Conservation (phyloP, 2,329 filamentous ascomycete genomes). For the Calonectria pseudoturangicola region DNA sequence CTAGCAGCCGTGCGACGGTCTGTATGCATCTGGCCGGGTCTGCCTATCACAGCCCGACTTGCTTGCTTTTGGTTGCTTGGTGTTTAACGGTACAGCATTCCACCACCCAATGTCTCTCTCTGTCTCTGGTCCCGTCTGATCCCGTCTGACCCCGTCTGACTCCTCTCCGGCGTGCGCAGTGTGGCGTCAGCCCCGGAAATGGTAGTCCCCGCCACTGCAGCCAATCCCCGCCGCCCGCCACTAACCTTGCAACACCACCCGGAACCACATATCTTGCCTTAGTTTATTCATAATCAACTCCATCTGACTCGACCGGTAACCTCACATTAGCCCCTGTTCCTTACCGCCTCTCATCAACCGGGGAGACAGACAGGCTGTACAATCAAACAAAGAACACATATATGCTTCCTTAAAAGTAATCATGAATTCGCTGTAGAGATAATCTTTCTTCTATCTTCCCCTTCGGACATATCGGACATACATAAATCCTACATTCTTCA, state of each 20-base stretch:
- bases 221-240: slow-evolving; percentile 43
- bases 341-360: slow-evolving; percentile 16
- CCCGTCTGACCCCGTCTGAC: slow-evolving; percentile 28
- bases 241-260: slow-evolving; percentile 51
- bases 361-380: not conserved
- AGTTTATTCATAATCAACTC: slow-evolving; percentile 28
- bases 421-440: slow-evolving; percentile 48
- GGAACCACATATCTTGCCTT: slow-evolving; percentile 35
- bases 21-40: not conserved
- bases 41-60: slow-evolving; percentile 5
- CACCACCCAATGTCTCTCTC: not conserved
- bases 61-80: not conserved
- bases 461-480: slow-evolving; percentile 44
- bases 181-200: not conserved
- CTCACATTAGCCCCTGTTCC: not conserved
- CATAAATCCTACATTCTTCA: slow-evolving; percentile 19
- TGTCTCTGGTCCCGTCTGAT: no score
- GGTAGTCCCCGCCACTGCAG: slow-evolving; percentile 11
- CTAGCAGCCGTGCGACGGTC: not conserved
- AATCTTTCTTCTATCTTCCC: slow-evolving; percentile 7
- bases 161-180: slow-evolving; percentile 17
- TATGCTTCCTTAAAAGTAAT: slow-evolving; percentile 42
- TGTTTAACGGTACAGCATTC: slow-evolving; percentile 23
- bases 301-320: slow-evolving; percentile 48
- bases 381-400: slow-evolving; percentile 28